phyloP scores from a whole-genome alignment of 129 eudicot genomes.

The Helianthus tuberosus region DNA sequence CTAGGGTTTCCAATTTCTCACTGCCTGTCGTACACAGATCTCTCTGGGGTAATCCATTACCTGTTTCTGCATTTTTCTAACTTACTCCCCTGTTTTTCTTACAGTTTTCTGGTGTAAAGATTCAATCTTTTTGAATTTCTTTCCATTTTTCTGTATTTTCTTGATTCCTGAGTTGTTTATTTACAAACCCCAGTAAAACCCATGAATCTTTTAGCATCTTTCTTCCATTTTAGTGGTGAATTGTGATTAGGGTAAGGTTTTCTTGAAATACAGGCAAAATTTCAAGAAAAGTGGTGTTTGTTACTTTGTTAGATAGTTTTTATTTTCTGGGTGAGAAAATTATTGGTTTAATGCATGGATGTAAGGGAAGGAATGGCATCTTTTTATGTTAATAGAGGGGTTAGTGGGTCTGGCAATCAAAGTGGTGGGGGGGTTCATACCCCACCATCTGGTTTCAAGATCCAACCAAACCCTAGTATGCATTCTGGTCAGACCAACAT shows the following conservation, averaged over 20 bases:
- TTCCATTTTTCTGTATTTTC: not conserved
- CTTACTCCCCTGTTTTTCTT: constrained; percentile 12
- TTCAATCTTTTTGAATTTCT: constrained; percentile 20
- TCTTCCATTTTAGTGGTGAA: constrained; percentile 5
- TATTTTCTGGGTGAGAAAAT: constrained; percentile 3
- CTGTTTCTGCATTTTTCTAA: constrained; percentile 25
- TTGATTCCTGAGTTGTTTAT: constrained; percentile 11
- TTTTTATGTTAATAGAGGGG: constrained; percentile 58
- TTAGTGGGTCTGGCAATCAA: constrained; percentile 49
- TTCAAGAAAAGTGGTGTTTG: not conserved
- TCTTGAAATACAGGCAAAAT: constrained; percentile 3
- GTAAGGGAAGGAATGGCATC: constrained; percentile 76
- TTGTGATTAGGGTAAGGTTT: constrained; percentile 25
- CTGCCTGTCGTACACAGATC: not conserved
- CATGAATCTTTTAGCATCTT: constrained; percentile 22
- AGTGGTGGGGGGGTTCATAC: constrained; percentile 33
- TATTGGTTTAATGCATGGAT: constrained; percentile 77
- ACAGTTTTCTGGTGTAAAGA: constrained; percentile 4
- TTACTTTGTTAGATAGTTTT: not conserved
- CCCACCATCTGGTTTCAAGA: constrained; percentile 49
- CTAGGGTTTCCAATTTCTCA: constrained; percentile 48
- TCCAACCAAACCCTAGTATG: constrained; percentile 47
- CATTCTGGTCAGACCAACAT: constrained; percentile 41
- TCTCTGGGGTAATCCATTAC: not conserved
- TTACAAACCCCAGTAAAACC: constrained; percentile 42